Evolutionary conservation across 148 eudicot species (phyloP), one percentile per base, ranked within the genome.

Genomic region (Fagopyrum tataricum): DNA sequence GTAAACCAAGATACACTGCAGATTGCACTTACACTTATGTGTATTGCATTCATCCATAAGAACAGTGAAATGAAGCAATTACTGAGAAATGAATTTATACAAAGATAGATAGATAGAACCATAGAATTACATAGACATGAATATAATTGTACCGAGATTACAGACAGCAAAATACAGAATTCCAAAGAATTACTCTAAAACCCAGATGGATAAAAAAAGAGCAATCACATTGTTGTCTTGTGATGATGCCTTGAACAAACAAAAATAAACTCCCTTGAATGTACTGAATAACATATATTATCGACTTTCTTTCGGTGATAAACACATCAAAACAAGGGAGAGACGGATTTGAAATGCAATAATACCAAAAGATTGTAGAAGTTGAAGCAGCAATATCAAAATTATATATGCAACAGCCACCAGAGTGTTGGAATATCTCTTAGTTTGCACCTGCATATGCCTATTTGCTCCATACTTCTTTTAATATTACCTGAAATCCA

Each of bases 401-500:
- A 24, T 24, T 58, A 58, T 58, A 13, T 61, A 61, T 61, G 41
- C 67, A 64, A 43, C 18, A 64, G 69, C 69, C 69, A 37, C 18
- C 67, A 61, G 37, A 58, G 64, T 12, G 17, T 12, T 61, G 17
- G 67, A 39, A 64, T 37, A 42, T 37, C 39, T 31, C 37, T 31
- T 31, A 46, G 49, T 13, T 13, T 46, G 49, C 13, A 13, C 49
- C 69, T 31, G 69, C 69, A 64, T 39, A 64, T 64, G 20, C 44
- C 20, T 15, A 37, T 37, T 18, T 13, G 69, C 17, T 62, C 67
- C 67, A 61, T 40, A 24, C 67, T 61, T 13, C 11, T 24, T 11
- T 24, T 14, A 64, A 64, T 64, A 31, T 64, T 14, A n/a, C 69
- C 69, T 64, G 69, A 37, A 64, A 64, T 24, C 31, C 3, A 64